These are phyloP conservation scores for Cryptosporidium sp. DNA, from an alignment of 169 alveolate species.

Conservation along the genomic window DNA sequence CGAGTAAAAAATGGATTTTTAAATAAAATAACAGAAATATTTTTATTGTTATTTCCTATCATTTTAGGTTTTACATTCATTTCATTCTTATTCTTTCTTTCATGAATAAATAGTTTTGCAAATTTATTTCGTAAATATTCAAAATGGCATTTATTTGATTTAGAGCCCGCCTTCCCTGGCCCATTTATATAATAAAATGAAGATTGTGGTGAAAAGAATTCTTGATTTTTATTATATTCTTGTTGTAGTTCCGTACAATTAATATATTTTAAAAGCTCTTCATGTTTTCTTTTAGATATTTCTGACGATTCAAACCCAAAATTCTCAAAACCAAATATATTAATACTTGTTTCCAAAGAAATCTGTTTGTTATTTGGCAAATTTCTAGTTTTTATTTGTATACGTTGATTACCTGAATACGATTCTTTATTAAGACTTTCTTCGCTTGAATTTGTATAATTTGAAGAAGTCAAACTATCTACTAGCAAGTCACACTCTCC, in stretches of 20 bases:
- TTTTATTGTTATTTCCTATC: neutral
- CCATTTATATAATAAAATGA: neutral
- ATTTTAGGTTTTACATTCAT: neutral
- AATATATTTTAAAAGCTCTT: conserved; percentile 16
- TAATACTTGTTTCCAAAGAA: conserved; percentile 35
- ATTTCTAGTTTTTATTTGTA: neutral
- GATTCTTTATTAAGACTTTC: neutral
- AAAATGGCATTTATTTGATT: neutral
- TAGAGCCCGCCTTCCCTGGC: neutral
- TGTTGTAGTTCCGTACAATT: neutral
- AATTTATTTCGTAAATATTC: neutral
- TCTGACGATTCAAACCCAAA: conserved; percentile 40
- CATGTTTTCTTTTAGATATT: neutral
- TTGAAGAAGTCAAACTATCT: neutral
- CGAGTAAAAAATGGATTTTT: neutral
- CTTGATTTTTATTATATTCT: neutral
- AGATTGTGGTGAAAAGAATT: conserved; percentile 3
- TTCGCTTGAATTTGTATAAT: neutral
- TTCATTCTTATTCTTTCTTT: conserved; percentile 1
- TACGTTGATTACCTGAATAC: neutral
- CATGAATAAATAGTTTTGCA: neutral
- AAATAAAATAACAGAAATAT: neutral
- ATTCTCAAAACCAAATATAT: conserved; percentile 32
- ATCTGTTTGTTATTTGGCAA: neutral
- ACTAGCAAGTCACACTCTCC: neutral